Evolutionary conservation across 306 rosid genomes (phyloP).

Genomic region (Trifolium fragiferum): DNA sequence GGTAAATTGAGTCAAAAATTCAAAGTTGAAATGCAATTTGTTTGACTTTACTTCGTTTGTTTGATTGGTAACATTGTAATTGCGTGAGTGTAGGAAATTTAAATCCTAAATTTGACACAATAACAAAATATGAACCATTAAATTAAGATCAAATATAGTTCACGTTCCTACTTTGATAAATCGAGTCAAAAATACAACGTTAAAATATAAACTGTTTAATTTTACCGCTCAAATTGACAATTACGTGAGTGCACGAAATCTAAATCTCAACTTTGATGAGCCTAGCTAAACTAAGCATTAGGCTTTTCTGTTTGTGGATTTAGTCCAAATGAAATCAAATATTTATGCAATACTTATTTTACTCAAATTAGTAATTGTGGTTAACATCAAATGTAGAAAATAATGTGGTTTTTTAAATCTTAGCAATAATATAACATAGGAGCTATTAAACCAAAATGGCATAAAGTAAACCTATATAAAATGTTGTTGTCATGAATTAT

Average conservation of each 20-base stretch:
- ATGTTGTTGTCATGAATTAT: constrained; percentile 48
- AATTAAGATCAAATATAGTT: neutral
- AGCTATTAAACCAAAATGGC: constrained; percentile 37
- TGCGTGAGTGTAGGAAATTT: neutral
- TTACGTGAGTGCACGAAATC: neutral
- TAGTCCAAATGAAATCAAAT: constrained; percentile 39
- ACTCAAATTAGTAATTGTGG: constrained; percentile 5
- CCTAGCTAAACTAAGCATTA: constrained; percentile 44
- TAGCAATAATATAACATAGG: constrained; percentile 40
- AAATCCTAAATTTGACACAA: neutral
- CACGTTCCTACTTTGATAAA: neutral
- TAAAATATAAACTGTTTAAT: neutral
- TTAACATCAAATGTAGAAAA: constrained; percentile 37
- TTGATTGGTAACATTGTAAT: neutral
- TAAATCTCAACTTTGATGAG: constrained; percentile 15
- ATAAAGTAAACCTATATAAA: constrained; percentile 44
- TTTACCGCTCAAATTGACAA: neutral
- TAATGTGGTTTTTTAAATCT: constrained; percentile 45
- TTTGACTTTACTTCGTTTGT: neutral
- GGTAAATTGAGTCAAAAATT: neutral
- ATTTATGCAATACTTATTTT: constrained; percentile 32
- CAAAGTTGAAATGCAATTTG: neutral
- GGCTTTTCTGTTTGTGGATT: constrained; percentile 48
- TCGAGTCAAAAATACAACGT: neutral
- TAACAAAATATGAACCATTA: neutral